These are phyloP conservation scores for Sugiyamaella chiloensis DNA, from an alignment of 805 yeast species.

Conservation along the genomic window DNA sequence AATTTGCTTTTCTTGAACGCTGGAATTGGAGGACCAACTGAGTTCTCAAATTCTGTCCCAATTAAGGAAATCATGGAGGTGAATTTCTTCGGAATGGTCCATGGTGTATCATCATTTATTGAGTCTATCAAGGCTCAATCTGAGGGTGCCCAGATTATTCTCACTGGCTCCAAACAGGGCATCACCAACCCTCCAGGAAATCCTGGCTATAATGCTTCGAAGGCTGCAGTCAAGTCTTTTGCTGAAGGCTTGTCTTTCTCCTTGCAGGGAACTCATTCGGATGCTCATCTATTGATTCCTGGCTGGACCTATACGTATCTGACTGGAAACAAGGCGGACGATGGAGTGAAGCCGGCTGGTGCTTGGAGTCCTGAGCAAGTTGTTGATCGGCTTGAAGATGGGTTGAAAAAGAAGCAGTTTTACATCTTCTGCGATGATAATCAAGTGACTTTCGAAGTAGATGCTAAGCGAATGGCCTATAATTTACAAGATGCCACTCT, in stretches of 20 bases:
- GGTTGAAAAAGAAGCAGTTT: conserved; percentile 21
- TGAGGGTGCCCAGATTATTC: conserved; percentile 19
- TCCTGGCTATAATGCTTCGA: conserved; percentile 54
- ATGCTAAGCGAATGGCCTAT: conserved; percentile 27
- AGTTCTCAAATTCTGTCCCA: conserved; percentile 21
- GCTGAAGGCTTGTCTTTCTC: conserved; percentile 30
- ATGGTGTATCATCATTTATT: conserved; percentile 27
- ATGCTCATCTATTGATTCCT: conserved; percentile 27
- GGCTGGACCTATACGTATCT: conserved; percentile 31
- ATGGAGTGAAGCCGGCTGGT: conserved; percentile 26
- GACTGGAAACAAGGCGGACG: conserved; percentile 22
- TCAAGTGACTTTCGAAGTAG: conserved; percentile 24
- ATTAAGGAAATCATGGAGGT: conserved; percentile 24
- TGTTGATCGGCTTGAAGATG: conserved; percentile 23
- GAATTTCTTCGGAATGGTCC: conserved; percentile 28
- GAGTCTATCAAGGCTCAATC: conserved; percentile 21
- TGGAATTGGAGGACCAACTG: conserved; percentile 24
- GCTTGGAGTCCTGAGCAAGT: conserved; percentile 32
- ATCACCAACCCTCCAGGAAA: conserved; percentile 47
- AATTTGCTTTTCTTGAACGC: conserved; percentile 29
- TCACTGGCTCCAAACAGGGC: conserved; percentile 32
- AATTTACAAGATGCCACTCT: conserved; percentile 22
- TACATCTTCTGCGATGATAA: conserved; percentile 30
- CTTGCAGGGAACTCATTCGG: conserved; percentile 21
- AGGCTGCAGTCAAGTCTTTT: conserved; percentile 51